phyloP scores from a whole-genome alignment of 495 filamentous ascomycete genomes.

The Sphaerosporella brunnea region DNA sequence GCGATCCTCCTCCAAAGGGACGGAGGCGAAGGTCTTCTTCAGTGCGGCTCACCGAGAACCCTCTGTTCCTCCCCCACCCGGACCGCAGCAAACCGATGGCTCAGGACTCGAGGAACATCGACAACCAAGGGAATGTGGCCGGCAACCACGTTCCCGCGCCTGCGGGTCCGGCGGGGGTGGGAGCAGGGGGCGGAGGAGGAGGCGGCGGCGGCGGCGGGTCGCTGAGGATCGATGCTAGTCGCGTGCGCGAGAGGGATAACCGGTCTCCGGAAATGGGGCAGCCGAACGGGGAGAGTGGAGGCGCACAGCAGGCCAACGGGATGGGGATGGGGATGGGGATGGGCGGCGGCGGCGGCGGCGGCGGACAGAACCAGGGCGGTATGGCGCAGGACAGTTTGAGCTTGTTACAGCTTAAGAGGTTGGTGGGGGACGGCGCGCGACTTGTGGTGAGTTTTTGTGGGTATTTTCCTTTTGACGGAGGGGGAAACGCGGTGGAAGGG shows the following conservation, averaged over 20 bases:
- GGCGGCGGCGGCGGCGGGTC: too few relatives aligned
- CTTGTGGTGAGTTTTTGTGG: conserved; percentile 8
- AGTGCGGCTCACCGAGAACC: conserved; percentile 6
- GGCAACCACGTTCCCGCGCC: neutral
- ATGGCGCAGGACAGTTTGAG: conserved; percentile 50
- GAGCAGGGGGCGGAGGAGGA: too few relatives aligned
- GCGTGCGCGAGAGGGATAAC: conserved; percentile 9
- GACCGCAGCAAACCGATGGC: conserved; percentile 7
- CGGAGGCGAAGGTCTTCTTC: conserved; percentile 8
- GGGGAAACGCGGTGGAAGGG: too few relatives aligned
- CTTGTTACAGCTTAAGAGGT: conserved; percentile 56
- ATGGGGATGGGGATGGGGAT: neutral
- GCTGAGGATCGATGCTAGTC: conserved; percentile 22
- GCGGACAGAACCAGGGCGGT: conserved; percentile 3
- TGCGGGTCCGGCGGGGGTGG: neutral
- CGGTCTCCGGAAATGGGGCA: neutral
- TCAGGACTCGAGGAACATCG: conserved; percentile 1
- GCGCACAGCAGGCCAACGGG: neutral
- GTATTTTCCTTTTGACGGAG: conserved; percentile 3
- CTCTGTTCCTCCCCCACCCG: conserved; percentile 4
- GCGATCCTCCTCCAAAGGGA: neutral
- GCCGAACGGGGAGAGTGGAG: neutral
- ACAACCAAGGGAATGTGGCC: neutral
- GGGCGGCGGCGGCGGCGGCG: conserved; percentile 2
- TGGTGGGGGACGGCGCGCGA: conserved; percentile 45